These are phyloP conservation scores for Jatropha multifida DNA, from an alignment of 441 rosid species.

Conservation along the genomic window DNA sequence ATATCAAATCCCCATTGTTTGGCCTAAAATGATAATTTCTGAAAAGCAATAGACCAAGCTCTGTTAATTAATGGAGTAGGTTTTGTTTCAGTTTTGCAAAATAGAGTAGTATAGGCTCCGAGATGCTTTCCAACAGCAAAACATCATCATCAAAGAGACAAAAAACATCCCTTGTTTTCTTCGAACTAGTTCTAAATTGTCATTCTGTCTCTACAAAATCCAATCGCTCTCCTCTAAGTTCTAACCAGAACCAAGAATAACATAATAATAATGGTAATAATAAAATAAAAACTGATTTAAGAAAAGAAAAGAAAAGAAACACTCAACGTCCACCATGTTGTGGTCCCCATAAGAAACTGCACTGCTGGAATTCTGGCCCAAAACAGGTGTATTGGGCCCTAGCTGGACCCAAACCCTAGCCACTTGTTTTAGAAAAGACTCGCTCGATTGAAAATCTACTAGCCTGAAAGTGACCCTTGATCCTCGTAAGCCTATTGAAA, in stretches of 20 bases:
- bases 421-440: conserved; percentile 7
- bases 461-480: conserved; percentile 2
- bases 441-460: background rate
- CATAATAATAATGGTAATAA: background rate
- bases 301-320: background rate
- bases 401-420: conserved; percentile 16
- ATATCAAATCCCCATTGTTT: background rate
- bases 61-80: background rate
- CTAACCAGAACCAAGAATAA: no score
- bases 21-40: background rate
- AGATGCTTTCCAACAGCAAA: background rate
- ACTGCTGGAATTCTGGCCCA: conserved; percentile 3
- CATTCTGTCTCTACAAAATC: background rate
- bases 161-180: conserved; percentile 14
- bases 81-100: background rate
- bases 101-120: background rate
- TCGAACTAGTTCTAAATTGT: background rate
- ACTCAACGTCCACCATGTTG: background rate
- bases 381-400: conserved; percentile 14
- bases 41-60: background rate
- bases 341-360: background rate
- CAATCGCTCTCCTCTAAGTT: background rate
- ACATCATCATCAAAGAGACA: conserved; percentile 12
- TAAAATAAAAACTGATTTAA: background rate
- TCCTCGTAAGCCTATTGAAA: background rate